Base-by-base conservation (phyloP, 31 red algal species). In the Porphyra umbilicalis region DNA sequence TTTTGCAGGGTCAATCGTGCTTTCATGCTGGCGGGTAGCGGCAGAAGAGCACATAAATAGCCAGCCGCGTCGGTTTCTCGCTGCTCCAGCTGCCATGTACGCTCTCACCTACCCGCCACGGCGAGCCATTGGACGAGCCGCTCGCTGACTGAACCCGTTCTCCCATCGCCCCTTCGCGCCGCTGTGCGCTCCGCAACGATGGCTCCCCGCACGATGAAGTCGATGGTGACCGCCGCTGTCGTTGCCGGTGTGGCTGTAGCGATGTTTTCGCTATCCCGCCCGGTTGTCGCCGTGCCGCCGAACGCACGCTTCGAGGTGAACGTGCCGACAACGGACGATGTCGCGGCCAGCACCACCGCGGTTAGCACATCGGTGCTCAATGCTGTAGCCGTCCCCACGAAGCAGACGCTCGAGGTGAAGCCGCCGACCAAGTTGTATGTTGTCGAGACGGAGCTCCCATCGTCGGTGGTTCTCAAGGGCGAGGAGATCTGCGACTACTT, bases 401-500 rank as follows among this genome's bases (percentile, higher is more conserved):
- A 18, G 57, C 57, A 25, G 11, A 13, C 7, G 57, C 57, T 29
- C 25, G 20, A 6, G 57, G 57, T 29, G 4, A 71, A 71, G 25
- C 57, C 25, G 57, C 57, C 57, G 25, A 71, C 57, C 57, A 71
- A 71, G 57, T 29, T 71, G 57, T 71, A 71, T 16, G 57, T 71
- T 29, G 57, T 71, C 57, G 57, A 71, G 25, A 71, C 57, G 57
- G 57, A 71, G 57, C 57, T 71, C 11, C 57, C 57, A 18, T 71
- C 57, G 57, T 71, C 57, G 57, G 57, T 71, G 57, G 30, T 71
- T 18, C 57, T 71, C 1, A 71, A 71, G 57, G 57, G 57, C 14
- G 57, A 71, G 57, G 57, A 71, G 57, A 71, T 71, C 30, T 71
- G 57, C 57, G 57, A 71, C 57, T 71, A 71, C 57, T 71, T 71